Percentiles rank a stretch among this genome's conserved stretches.
Conservation (phyloP, 768 basidiomycete genomes). For the Xerocomellus chrysenteron region DNA sequence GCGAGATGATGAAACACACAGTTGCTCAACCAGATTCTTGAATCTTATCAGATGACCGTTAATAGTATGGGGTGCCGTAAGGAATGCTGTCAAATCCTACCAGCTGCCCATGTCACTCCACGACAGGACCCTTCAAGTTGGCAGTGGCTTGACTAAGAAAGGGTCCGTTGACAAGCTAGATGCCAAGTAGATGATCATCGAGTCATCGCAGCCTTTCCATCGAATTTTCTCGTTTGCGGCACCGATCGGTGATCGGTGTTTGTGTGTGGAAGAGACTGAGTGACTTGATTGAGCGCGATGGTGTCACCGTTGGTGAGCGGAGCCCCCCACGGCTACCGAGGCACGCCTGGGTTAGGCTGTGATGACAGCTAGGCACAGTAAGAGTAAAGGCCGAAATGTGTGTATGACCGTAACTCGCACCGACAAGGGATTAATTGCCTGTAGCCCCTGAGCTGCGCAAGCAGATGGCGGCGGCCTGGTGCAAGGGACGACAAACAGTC, state of each 20-base stretch:
- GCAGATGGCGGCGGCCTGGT: background rate
- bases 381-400: background rate
- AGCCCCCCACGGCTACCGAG: conserved; percentile 1
- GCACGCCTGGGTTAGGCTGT: background rate
- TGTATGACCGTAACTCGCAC: background rate
- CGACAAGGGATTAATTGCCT: conserved; percentile 5
- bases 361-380: conserved; percentile 7
- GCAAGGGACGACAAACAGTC: background rate
- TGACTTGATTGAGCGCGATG: background rate
- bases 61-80: background rate
- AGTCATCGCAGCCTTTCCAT: background rate
- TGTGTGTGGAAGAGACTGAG: background rate
- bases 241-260: conserved; percentile 10
- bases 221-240: background rate
- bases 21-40: background rate
- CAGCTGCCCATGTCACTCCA: background rate
- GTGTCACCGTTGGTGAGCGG: background rate
- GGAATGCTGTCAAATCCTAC: conserved; percentile 3
- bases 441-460: background rate
- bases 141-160: conserved; percentile 3
- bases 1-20: background rate
- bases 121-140: conserved; percentile 8
- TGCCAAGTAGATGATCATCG: background rate
- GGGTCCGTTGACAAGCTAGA: conserved; percentile 1
- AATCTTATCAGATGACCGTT: background rate